These are phyloP conservation scores for Blastocrithidia nonstop DNA, from an alignment of 208 protist genomes.

Conservation along the genomic window DNA sequence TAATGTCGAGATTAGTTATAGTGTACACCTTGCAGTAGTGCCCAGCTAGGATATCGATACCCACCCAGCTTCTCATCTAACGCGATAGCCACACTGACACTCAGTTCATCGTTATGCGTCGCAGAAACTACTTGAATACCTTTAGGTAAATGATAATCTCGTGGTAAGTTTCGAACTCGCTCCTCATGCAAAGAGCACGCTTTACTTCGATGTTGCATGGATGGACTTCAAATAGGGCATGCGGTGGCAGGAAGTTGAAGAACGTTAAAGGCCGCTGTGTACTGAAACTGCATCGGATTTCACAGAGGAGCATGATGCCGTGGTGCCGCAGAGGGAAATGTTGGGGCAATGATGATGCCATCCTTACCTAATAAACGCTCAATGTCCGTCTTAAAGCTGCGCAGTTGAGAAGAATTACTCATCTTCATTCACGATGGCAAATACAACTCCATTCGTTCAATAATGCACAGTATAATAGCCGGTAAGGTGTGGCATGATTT, in stretches of 20 bases:
- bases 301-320: conserved; percentile 52
- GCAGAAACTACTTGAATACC: conserved; percentile 66
- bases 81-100: conserved; percentile 40
- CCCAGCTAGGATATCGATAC: conserved; percentile 74
- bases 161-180: conserved; percentile 12
- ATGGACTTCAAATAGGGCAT: conserved; percentile 46
- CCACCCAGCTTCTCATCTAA: conserved; percentile 45
- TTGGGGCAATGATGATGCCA: conserved; percentile 49
- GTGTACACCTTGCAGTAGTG: conserved; percentile 27
- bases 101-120: conserved; percentile 48
- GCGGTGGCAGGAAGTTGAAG: conserved; percentile 63
- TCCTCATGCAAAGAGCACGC: conserved; percentile 13
- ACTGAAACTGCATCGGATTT: conserved; percentile 71
- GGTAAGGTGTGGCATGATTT: conserved; percentile 59
- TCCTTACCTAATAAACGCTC: conserved; percentile 49
- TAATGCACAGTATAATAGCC: conserved; percentile 45
- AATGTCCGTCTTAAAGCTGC: conserved; percentile 42
- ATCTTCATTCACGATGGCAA: conserved; percentile 27
- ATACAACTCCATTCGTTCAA: conserved; percentile 30
- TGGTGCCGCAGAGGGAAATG: conserved; percentile 53
- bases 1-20: conserved; percentile 1
- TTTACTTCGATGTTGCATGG: conserved; percentile 7
- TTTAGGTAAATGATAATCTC: conserved; percentile 58
- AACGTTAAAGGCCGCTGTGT: conserved; percentile 79
- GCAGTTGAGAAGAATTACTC: conserved; percentile 9